Percentiles rank a stretch among this genome's conserved stretches.
These are phyloP conservation scores for Paecilomyces niveus DNA, from an alignment of 2,329 filamentous ascomycete species.

Conservation along the genomic window DNA sequence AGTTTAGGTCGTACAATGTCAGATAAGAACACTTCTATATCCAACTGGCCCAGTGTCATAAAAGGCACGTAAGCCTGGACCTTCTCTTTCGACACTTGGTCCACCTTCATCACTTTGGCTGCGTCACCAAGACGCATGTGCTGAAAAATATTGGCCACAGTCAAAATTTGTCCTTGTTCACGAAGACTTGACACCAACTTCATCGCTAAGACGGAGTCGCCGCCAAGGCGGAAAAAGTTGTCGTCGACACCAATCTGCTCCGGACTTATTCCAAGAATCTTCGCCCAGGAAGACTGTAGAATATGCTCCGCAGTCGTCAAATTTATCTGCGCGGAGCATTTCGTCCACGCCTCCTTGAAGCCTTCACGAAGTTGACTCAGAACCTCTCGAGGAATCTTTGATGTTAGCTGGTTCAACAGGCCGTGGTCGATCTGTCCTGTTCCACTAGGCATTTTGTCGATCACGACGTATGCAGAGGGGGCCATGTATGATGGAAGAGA, in stretches of 20 bases:
- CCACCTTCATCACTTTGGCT: constrained; percentile 42
- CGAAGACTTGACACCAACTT: constrained; percentile 43
- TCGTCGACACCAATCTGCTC: constrained; percentile 47
- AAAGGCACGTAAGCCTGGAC: not conserved
- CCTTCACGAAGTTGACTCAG: not conserved
- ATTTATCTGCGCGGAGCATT: not conserved
- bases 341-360: not conserved
- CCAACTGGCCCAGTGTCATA: not conserved
- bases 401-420: constrained; percentile 21
- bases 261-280: constrained; percentile 15
- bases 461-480: constrained; percentile 36
- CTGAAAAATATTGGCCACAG: constrained; percentile 46
- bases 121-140: constrained; percentile 44
- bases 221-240: constrained; percentile 55
- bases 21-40: constrained; percentile 33
- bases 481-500: constrained; percentile 39
- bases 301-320: constrained; percentile 22
- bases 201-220: constrained; percentile 56
- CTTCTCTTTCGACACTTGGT: constrained; percentile 17
- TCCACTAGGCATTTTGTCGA: constrained; percentile 30
- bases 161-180: constrained; percentile 34
- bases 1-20: constrained; percentile 44
- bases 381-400: not conserved
- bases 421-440: constrained; percentile 22
- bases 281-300: constrained; percentile 24